phyloP scores from a whole-genome alignment of 345 rosid species.

The Citrus australasica region DNA sequence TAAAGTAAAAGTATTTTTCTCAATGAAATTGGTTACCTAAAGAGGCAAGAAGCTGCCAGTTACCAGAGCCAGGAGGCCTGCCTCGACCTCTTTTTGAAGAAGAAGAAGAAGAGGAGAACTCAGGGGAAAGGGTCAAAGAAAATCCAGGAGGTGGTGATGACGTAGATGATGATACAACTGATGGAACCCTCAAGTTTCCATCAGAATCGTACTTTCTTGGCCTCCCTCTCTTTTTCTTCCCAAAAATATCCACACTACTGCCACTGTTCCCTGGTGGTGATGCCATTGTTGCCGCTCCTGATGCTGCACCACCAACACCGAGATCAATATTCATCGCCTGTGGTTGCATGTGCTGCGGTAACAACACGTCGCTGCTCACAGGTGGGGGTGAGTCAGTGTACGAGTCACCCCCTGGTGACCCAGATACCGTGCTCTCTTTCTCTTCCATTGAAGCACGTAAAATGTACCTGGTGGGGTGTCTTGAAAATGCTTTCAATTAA shows the following conservation, averaged over 20 bases:
- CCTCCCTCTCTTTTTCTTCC: conserved; percentile 51
- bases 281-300: background rate
- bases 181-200: conserved; percentile 35
- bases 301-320: background rate
- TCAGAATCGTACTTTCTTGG: conserved; percentile 44
- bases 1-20: background rate
- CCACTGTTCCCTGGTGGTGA: background rate
- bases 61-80: conserved; percentile 50
- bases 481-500: background rate
- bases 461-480: background rate
- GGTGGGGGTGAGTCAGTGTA: conserved; percentile 45
- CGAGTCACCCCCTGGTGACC: conserved; percentile 31
- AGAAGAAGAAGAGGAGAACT: conserved; percentile 10
- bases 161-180: conserved; percentile 1
- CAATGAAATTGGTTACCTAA: conserved; percentile 34
- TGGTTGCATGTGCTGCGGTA: conserved; percentile 1
- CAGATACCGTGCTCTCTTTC: conserved; percentile 37
- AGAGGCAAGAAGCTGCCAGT: conserved; percentile 62
- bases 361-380: conserved; percentile 19
- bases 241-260: conserved; percentile 20
- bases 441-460: conserved; percentile 30
- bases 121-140: conserved; percentile 33
- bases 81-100: conserved; percentile 50
- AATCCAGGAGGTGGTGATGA: conserved; percentile 30
- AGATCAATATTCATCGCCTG: conserved; percentile 9